Conservation (phyloP, 495 filamentous ascomycete species). For the Staphylotrichum tortipilum region DNA sequence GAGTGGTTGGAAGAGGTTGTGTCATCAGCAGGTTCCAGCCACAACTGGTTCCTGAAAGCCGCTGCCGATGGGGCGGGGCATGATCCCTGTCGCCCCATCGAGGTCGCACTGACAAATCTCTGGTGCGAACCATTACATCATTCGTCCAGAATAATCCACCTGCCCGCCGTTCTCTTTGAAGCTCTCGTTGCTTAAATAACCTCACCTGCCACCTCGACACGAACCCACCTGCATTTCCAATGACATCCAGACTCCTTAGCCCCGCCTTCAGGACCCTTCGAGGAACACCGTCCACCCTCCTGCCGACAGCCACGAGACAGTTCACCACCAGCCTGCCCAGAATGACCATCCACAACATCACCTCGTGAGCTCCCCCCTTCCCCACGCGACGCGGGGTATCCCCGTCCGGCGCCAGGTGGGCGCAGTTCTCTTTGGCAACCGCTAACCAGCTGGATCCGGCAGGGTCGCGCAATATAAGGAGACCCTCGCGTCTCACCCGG, state of each 20-base stretch:
- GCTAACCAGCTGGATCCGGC: conserved; percentile 10
- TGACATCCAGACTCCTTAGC: conserved; percentile 21
- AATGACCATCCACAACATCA: conserved; percentile 37
- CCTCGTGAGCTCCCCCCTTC: conserved; percentile 25
- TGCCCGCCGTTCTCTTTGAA: not conserved
- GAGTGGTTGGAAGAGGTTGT: not conserved
- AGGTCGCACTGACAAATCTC: conserved; percentile 9
- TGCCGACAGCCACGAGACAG: conserved; percentile 18
- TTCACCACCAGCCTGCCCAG: conserved; percentile 37
- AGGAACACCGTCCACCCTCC: not conserved
- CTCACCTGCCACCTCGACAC: not conserved
- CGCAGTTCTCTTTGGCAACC: too few relatives aligned
- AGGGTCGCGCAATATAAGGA: conserved; percentile 57
- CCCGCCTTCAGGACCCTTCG: conserved; percentile 12
- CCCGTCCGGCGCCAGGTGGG: not conserved
- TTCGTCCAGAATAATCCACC: conserved; percentile 10
- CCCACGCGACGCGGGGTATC: not conserved
- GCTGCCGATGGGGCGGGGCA: not conserved
- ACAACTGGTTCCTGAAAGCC: not conserved
- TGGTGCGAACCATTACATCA: conserved; percentile 15
- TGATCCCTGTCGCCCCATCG: conserved; percentile 3
- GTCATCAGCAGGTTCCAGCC: too few relatives aligned
- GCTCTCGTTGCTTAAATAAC: conserved; percentile 1
- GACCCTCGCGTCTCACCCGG: conserved; percentile 43
- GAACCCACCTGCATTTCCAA: conserved; percentile 7